Percentiles rank a stretch among this genome's conserved stretches.
Conservation (phyloP, 148 eudicot genomes). For the Silene uniflora region DNA sequence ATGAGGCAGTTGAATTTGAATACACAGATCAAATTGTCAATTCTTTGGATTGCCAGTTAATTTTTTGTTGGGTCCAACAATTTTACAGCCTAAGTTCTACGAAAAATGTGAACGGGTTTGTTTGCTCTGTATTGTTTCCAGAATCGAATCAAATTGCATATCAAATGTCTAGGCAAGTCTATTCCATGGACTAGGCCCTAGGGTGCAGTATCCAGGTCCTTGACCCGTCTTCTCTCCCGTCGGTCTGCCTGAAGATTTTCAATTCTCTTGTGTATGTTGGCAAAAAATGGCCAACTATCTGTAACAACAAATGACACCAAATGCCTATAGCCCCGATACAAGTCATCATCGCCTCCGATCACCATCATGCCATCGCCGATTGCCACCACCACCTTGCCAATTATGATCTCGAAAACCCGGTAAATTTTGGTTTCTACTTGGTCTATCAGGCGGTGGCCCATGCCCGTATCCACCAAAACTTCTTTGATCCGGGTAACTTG, state of each 20-base stretch:
- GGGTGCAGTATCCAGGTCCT: conserved; percentile 9
- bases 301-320: conserved; percentile 16
- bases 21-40: neutral
- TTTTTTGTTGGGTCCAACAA: neutral
- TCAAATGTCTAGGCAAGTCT: neutral
- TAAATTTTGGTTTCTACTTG: conserved; percentile 39
- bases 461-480: conserved; percentile 33
- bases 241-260: neutral
- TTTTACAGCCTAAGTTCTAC: neutral
- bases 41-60: neutral
- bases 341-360: conserved; percentile 47
- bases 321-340: conserved; percentile 8
- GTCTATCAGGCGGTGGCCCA: conserved; percentile 43
- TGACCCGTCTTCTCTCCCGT: neutral
- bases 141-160: neutral
- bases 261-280: neutral
- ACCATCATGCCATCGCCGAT: conserved; percentile 31
- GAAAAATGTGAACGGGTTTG: conserved; percentile 10
- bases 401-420: conserved; percentile 31
- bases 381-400: conserved; percentile 31
- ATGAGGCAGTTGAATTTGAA: neutral
- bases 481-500: conserved; percentile 32
- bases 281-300: conserved; percentile 9
- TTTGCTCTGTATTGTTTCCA: neutral
- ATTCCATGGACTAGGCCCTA: conserved; percentile 6